Percentiles rank a stretch among this genome's conserved stretches.
Evolutionary conservation across 1,139 yeast genomes (phyloP).

Genomic region (Kodamaea alishanica): DNA sequence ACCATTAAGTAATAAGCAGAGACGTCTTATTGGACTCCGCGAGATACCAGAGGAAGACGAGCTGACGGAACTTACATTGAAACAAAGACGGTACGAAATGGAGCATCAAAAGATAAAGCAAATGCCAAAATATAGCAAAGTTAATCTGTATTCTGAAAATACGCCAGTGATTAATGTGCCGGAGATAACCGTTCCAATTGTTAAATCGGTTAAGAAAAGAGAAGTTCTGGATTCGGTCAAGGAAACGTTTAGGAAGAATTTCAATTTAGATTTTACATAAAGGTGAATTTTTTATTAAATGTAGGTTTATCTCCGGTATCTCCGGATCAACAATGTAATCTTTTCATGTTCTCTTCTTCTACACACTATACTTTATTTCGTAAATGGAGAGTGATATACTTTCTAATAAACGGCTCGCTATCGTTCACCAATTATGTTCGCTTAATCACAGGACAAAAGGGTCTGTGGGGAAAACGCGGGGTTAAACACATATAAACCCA

Average conservation of each 20-base stretch:
- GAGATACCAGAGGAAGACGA: conserved; percentile 9
- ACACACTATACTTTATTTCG: too few relatives aligned
- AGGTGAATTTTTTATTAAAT: too few relatives aligned
- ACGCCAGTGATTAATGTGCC: background rate
- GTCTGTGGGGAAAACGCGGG: background rate
- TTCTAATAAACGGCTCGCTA: too few relatives aligned
- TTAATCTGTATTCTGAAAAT: conserved; percentile 6
- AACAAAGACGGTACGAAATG: conserved; percentile 11
- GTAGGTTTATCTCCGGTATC: too few relatives aligned
- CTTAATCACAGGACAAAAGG: too few relatives aligned
- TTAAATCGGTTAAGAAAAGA: background rate
- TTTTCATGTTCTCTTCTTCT: too few relatives aligned
- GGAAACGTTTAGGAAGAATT: conserved; percentile 5
- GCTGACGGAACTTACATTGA: conserved; percentile 10
- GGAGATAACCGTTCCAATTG: background rate
- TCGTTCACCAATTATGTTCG: too few relatives aligned
- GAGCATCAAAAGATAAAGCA: background rate
- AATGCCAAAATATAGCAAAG: conserved; percentile 8
- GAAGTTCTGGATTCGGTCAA: conserved; percentile 2
- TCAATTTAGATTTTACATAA: conserved; percentile 3
- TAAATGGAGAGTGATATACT: too few relatives aligned
- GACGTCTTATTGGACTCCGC: conserved; percentile 33
- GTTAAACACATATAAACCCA: background rate
- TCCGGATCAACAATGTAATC: too few relatives aligned
- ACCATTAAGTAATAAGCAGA: conserved; percentile 37